phyloP scores from a whole-genome alignment of 139 green algal genomes.

The Yamagishiella unicocca region DNA sequence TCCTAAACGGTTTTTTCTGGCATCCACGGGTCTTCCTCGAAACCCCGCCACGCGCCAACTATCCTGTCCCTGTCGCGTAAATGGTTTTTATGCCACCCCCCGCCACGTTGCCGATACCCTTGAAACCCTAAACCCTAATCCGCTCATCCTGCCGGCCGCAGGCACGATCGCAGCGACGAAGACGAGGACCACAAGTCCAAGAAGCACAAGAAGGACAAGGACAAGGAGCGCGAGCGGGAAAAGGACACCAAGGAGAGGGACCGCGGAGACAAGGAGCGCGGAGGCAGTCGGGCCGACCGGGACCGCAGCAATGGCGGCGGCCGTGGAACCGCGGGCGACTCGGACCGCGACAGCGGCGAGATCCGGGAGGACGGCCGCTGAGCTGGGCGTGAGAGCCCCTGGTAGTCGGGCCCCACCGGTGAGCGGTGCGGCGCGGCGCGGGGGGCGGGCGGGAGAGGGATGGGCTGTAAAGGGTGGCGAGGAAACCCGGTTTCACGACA shows the following conservation, averaged over 20 bases:
- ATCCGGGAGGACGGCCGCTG: slow-evolving; percentile 15
- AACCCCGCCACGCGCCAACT: no score
- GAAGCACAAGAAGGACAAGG: slow-evolving; percentile 59
- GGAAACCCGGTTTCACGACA: no score
- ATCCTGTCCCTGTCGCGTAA: no score
- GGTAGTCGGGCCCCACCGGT: no score
- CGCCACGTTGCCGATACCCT: not conserved
- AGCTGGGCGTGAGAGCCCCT: not conserved
- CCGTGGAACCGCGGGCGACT: not conserved
- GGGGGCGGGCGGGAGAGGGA: no score
- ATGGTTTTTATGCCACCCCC: no score
- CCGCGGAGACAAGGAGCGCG: not conserved
- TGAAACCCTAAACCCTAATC: not conserved
- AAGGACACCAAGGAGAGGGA: slow-evolving; percentile 1
- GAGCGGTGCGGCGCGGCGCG: no score
- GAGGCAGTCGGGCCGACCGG: not conserved
- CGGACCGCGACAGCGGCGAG: slow-evolving; percentile 27
- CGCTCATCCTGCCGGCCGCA: not conserved
- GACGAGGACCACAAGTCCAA: slow-evolving; percentile 43
- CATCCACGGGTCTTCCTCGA: no score
- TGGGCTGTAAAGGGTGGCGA: no score
- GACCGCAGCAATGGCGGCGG: not conserved
- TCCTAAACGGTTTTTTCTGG: no score
- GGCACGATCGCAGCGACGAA: slow-evolving; percentile 36
- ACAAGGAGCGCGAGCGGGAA: slow-evolving; percentile 36